A percentile compares a stretch with the other conserved stretches of the same genome.
phyloP scores from a whole-genome alignment of 2,329 filamentous ascomycete species.

The Stagonosporopsis rhizophila region DNA sequence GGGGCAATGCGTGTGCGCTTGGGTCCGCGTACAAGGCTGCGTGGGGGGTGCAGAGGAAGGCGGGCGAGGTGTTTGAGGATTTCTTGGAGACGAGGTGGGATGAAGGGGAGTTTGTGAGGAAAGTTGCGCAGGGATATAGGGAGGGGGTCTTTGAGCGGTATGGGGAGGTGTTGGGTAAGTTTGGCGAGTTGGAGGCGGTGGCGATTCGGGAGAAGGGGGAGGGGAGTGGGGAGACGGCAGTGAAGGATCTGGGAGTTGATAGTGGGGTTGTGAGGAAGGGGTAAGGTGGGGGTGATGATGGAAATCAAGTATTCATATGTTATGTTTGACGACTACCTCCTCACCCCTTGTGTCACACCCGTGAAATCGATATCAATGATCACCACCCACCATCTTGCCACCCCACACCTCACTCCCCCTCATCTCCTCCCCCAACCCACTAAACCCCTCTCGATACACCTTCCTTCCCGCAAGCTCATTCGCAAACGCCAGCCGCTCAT shows the following conservation, averaged over 20 bases:
- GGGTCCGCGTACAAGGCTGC: constrained; percentile 96
- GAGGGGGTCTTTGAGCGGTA: constrained; percentile 78
- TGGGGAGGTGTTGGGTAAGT: constrained; percentile 76
- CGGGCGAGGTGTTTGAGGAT: constrained; percentile 81
- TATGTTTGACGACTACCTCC: background rate
- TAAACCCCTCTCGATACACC: constrained; percentile 71
- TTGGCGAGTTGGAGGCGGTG: constrained; percentile 75
- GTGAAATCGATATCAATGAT: background rate
- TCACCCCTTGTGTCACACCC: background rate
- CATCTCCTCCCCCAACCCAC: constrained; percentile 20
- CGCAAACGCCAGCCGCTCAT: constrained; percentile 64
- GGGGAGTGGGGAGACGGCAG: background rate
- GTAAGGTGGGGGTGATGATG: background rate
- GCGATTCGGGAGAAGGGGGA: constrained; percentile 60
- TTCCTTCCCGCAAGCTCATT: constrained; percentile 73
- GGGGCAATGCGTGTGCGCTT: constrained; percentile 91
- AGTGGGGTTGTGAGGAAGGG: constrained; percentile 1
- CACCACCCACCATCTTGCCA: background rate
- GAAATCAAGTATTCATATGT: no score
- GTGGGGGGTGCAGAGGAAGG: constrained; percentile 79
- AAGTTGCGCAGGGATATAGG: constrained; percentile 81
- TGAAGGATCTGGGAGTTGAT: background rate
- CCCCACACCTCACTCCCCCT: background rate
- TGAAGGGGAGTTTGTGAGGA: constrained; percentile 82
- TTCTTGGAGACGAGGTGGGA: constrained; percentile 84